These are phyloP conservation scores for Fagus sylvatica DNA, from an alignment of 306 rosid species.

Conservation along the genomic window DNA sequence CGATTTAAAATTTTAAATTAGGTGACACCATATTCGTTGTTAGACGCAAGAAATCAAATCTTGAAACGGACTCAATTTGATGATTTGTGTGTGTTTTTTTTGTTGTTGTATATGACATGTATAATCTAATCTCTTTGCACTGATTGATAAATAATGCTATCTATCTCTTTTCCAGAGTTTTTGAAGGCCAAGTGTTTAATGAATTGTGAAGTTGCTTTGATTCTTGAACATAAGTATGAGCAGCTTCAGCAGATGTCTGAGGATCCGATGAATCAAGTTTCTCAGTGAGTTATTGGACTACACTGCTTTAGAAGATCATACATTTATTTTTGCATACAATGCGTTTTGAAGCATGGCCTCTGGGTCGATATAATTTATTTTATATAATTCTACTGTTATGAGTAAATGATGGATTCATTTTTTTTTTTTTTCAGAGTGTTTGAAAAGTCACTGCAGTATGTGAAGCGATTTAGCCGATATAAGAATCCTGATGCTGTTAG, in stretches of 20 bases:
- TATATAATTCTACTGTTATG: too few species aligned
- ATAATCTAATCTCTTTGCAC: not conserved
- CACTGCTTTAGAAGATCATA: not conserved
- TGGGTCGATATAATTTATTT: not conserved
- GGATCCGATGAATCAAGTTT: slow-evolving; percentile 86
- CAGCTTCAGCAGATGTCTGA: slow-evolving; percentile 95
- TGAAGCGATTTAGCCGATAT: slow-evolving; percentile 95
- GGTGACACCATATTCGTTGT: too few species aligned
- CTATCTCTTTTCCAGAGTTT: slow-evolving; percentile 49
- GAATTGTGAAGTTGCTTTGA: slow-evolving; percentile 95
- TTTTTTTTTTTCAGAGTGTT: slow-evolving; percentile 58
- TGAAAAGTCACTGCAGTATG: slow-evolving; percentile 95
- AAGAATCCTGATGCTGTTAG: slow-evolving; percentile 97
- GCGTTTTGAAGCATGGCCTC: not conserved
- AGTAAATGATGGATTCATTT: too few species aligned
- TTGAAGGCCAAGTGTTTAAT: slow-evolving; percentile 93
- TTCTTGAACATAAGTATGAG: slow-evolving; percentile 94
- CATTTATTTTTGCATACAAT: not conserved
- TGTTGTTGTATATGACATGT: too few species aligned
- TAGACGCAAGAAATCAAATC: too few species aligned
- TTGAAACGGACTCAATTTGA: too few species aligned
- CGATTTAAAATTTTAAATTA: too few species aligned
- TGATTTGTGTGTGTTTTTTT: too few species aligned
- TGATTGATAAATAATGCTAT: not conserved
- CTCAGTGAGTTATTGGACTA: slow-evolving; percentile 59